Conservation (phyloP, 2,329 filamentous ascomycete species). For the Colletotrichum spaethianum region DNA sequence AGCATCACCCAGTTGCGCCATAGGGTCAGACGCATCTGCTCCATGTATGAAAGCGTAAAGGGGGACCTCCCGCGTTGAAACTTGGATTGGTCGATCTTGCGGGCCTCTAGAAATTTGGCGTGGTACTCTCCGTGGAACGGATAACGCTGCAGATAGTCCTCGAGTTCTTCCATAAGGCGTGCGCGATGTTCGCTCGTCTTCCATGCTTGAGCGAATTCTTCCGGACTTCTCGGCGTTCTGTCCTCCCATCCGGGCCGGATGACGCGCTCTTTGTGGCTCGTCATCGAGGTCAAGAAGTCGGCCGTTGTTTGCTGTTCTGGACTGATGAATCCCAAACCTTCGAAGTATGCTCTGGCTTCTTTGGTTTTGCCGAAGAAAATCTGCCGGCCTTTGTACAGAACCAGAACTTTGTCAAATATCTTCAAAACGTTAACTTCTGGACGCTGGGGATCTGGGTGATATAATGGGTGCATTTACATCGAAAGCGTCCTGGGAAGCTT, state of each 20-base stretch:
- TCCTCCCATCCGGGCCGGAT: constrained; percentile 47
- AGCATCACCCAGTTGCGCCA: constrained; percentile 58
- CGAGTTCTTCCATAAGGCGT: constrained; percentile 48
- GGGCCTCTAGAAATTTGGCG: constrained; percentile 29
- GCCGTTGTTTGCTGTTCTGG: constrained; percentile 74
- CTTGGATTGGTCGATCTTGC: constrained; percentile 41
- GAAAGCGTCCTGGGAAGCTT: constrained; percentile 72
- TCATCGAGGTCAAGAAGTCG: constrained; percentile 79
- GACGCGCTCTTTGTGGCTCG: constrained; percentile 48
- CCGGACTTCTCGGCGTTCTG: constrained; percentile 49
- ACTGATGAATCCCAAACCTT: constrained; percentile 74
- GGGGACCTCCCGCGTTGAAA: constrained; percentile 62
- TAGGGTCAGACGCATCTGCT: constrained; percentile 61
- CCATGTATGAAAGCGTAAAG: constrained; percentile 62
- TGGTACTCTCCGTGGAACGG: constrained; percentile 36
- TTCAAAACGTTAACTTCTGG: constrained; percentile 11
- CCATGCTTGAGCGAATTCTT: constrained; percentile 50
- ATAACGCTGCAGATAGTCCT: constrained; percentile 44
- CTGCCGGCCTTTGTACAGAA: constrained; percentile 77
- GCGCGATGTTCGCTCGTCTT: constrained; percentile 46
- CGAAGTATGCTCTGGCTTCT: constrained; percentile 75
- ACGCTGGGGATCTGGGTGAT: neutral
- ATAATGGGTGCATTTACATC: constrained; percentile 50
- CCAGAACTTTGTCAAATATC: constrained; percentile 76
- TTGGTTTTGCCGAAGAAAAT: constrained; percentile 76